These are phyloP conservation scores for Trichoderma gracile DNA, from an alignment of 2,329 filamentous ascomycete species.

Conservation along the genomic window DNA sequence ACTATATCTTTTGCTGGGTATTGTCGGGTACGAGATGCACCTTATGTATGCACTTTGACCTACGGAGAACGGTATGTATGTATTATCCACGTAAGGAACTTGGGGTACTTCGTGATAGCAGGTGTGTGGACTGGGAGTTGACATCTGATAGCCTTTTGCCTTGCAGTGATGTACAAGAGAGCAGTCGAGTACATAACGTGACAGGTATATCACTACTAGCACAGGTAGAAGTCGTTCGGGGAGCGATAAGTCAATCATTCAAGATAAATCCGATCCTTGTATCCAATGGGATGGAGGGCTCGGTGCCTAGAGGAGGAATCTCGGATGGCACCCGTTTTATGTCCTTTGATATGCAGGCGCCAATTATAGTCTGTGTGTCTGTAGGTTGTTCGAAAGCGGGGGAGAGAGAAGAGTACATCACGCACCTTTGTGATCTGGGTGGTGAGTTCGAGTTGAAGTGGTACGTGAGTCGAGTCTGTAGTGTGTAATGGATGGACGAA, in stretches of 20 bases:
- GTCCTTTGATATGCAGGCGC: background rate
- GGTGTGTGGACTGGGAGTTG: too few relatives aligned
- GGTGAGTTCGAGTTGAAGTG: background rate
- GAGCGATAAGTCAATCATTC: background rate
- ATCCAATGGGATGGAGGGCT: background rate
- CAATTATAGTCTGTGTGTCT: background rate
- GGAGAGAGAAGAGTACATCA: background rate
- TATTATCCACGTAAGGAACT: too few relatives aligned
- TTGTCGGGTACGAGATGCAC: too few relatives aligned
- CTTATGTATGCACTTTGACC: too few relatives aligned
- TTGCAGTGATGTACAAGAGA: too few relatives aligned
- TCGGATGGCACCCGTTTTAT: background rate
- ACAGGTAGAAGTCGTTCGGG: too few relatives aligned
- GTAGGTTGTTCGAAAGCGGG: constrained; percentile 3
- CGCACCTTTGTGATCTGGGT: background rate
- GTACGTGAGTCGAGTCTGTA: background rate
- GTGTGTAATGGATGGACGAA: background rate
- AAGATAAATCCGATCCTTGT: background rate
- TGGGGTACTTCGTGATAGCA: too few relatives aligned
- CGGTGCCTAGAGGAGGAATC: constrained; percentile 13
- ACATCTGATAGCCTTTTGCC: too few relatives aligned
- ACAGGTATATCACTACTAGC: too few relatives aligned
- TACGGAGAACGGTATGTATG: too few relatives aligned
- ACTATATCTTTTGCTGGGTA: too few relatives aligned
- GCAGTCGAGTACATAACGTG: too few relatives aligned